Conservation (phyloP, 305 asterid species). For the Fraxinus baroniana region DNA sequence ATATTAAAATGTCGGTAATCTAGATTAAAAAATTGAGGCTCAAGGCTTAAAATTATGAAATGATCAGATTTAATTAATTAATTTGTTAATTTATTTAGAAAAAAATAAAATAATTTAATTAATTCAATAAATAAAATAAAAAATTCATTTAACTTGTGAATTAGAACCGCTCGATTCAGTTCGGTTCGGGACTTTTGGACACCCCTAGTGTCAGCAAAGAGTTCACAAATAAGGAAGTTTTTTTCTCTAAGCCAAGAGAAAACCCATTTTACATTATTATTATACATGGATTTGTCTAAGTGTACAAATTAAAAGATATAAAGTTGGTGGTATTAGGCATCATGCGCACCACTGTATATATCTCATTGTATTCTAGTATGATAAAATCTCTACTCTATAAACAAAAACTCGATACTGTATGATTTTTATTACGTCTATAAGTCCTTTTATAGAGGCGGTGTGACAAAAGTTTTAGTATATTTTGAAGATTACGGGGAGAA, state of each 20-base stretch:
- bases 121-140: too few species aligned
- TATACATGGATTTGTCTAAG: background rate
- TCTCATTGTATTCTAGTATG: background rate
- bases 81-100: too few species aligned
- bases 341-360: slow-evolving; percentile 1
- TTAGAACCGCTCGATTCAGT: too few species aligned
- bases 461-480: too few species aligned
- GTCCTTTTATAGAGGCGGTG: background rate
- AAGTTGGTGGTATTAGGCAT: slow-evolving; percentile 10
- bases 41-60: too few species aligned
- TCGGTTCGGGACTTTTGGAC: too few species aligned
- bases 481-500: background rate
- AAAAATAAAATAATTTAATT: too few species aligned
- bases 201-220: background rate
- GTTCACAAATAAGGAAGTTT: slow-evolving; percentile 15
- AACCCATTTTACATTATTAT: background rate
- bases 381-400: background rate
- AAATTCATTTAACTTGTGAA: too few species aligned
- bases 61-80: too few species aligned
- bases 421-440: too few species aligned
- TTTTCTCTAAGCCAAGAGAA: background rate
- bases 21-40: too few species aligned
- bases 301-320: background rate
- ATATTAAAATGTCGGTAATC: too few species aligned
- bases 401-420: background rate